Evolutionary conservation across 768 basidiomycete genomes (phyloP).

Genomic region (Mycena sanguinolenta): DNA sequence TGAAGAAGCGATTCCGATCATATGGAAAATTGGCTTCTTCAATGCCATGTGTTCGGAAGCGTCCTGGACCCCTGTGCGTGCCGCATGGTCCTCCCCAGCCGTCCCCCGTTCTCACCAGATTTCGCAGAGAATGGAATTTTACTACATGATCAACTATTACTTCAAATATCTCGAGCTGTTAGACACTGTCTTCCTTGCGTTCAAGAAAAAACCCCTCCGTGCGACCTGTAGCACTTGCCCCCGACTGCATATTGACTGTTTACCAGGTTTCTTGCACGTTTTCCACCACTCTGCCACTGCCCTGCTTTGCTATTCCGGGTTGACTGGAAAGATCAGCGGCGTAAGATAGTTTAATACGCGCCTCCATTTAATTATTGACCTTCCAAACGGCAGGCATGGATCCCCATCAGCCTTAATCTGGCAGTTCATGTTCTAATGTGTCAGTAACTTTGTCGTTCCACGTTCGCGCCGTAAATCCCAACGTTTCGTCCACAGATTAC

Average conservation of each 20-base stretch:
- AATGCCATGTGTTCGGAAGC: slow-evolving; percentile 79
- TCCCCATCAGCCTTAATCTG: slow-evolving; percentile 92
- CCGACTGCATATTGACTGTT: slow-evolving; percentile 22
- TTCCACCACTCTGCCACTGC: slow-evolving; percentile 99
- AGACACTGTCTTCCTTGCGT: slow-evolving; percentile 96
- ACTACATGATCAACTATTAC: slow-evolving; percentile 99
- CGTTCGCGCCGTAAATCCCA: slow-evolving; percentile 17
- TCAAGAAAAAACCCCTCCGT: slow-evolving; percentile 99
- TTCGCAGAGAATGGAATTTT: slow-evolving; percentile 87
- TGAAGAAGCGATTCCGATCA: slow-evolving; percentile 90
- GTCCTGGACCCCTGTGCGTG: slow-evolving; percentile 90
- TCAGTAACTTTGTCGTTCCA: slow-evolving; percentile 55
- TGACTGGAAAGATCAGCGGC: slow-evolving; percentile 94
- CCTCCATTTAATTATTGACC: slow-evolving; percentile 26
- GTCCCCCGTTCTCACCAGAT: slow-evolving; percentile 22
- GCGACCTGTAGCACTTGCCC: slow-evolving; percentile 44
- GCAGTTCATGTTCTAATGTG: slow-evolving; percentile 98
- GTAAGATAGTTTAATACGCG: slow-evolving; percentile 61
- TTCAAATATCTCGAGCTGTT: slow-evolving; percentile 98
- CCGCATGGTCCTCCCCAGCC: slow-evolving; percentile 18
- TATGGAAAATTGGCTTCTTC: slow-evolving; percentile 79
- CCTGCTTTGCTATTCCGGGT: slow-evolving; percentile 92
- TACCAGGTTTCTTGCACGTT: slow-evolving; percentile 93
- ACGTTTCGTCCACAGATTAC: slow-evolving; percentile 74
- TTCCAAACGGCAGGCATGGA: slow-evolving; percentile 81